Evolutionary conservation across 2,329 filamentous ascomycete species (phyloP), one percentile per base, ranked within the genome.

Genomic region (Remersonia thermophila): DNA sequence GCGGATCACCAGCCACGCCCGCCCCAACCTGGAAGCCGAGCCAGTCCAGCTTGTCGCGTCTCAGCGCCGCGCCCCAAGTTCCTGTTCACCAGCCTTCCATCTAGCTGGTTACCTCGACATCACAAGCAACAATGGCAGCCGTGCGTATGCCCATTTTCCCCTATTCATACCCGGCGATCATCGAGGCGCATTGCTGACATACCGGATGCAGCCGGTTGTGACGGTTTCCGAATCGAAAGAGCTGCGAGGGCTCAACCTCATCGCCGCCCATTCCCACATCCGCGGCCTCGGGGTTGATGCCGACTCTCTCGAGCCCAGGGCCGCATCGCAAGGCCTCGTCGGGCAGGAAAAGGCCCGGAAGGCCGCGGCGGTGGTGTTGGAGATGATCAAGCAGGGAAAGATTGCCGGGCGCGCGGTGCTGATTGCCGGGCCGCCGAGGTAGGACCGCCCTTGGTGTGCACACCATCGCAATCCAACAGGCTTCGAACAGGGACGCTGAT

Each of bases 301-400:
- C 40, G 86, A 93, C 55, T 91, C 85, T 6, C 71, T 98, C 47
- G 87, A 94, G 54, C 87, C 91, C 14, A 78, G 89, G 41, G 62
- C 73, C 18, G 72, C 81, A 32, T 93, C 89, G 11, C 91, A 98
- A 59, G 91, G 91, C 26, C 75, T 98, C 4, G 89, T 98, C 7
- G 91, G 91, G 31, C 91, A 98, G 63, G 80, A 93, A 54, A 94
- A 94, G 67, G 91, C 91, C 38, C 80, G 91, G 42, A 96, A 95
- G 62, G 91, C 91, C 8, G 91, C 91, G 3, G 91, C 89, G 1
- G 82, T 98, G 33, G 93, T 98, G 51, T 66, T 98, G 43, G 86
- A 94, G 66, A 98, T 98, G 91, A 93, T 93, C 52, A 95, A 93
- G 65, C 86, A 95, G 55, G 89, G 89, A 54, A 96, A 95, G 69